A percentile compares a stretch with the other conserved stretches of the same genome.
Conservation (phyloP, 768 basidiomycete genomes). For the Hygrocybe coccinea region DNA sequence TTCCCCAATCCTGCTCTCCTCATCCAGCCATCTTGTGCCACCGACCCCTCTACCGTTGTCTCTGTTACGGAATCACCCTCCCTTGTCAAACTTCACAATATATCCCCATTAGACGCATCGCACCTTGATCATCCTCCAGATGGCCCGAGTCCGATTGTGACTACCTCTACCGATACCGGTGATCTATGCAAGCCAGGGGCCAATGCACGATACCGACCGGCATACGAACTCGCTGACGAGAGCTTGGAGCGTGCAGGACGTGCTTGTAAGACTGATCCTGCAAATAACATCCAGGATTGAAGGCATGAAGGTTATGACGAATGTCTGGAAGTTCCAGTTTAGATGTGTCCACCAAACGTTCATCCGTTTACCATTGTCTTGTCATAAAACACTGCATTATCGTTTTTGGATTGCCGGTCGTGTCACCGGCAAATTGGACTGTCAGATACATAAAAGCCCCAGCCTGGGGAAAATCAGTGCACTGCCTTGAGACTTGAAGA, state of each 20-base stretch:
- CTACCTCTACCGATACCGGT: conserved; percentile 4
- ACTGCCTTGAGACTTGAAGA: too few species aligned
- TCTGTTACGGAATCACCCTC: conserved; percentile 4
- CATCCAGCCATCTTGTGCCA: conserved; percentile 25
- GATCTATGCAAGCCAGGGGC: conserved; percentile 7
- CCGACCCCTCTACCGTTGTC: background rate
- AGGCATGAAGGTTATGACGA: too few species aligned
- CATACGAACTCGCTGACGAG: conserved; percentile 75
- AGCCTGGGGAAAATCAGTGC: too few species aligned
- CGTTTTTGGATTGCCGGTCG: too few species aligned
- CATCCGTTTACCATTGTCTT: too few species aligned
- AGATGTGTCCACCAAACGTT: too few species aligned
- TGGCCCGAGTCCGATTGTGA: background rate
- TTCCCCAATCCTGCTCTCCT: conserved; percentile 86
- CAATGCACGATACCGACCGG: conserved; percentile 57
- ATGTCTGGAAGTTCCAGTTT: too few species aligned
- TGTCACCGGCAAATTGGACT: too few species aligned
- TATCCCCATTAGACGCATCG: conserved; percentile 3
- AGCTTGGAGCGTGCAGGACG: conserved; percentile 69
- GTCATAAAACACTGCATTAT: too few species aligned
- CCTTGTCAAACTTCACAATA: background rate
- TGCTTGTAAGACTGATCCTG: conserved; percentile 16
- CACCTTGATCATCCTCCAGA: conserved; percentile 10
- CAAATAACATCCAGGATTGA: background rate
- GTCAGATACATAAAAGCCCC: too few species aligned